Evolutionary conservation across 805 yeast genomes (phyloP).

Genomic region (Saturnispora zaruensis): DNA sequence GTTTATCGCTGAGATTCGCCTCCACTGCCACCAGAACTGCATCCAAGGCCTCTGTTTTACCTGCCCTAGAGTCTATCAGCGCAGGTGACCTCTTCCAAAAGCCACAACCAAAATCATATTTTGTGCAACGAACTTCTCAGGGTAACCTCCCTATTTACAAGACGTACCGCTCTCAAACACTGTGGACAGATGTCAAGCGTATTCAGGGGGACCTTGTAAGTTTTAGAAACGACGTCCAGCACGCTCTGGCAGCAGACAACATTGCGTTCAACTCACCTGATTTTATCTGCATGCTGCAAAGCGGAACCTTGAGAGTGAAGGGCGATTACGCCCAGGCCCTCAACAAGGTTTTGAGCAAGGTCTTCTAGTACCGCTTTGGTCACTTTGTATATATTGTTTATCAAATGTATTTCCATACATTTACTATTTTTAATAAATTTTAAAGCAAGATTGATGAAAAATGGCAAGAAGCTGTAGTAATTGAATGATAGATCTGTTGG

Average conservation of each 20-base stretch:
- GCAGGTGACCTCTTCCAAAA: conserved; percentile 22
- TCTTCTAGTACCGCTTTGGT: conserved; percentile 20
- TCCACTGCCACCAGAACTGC: conserved; percentile 10
- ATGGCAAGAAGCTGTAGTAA: no score
- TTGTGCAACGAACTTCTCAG: conserved; percentile 41
- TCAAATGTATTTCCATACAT: background rate
- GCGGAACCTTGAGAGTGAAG: conserved; percentile 44
- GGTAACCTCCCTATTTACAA: conserved; percentile 80
- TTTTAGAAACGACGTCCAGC: conserved; percentile 58
- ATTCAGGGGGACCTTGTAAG: conserved; percentile 60
- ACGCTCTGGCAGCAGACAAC: conserved; percentile 31
- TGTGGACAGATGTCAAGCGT: conserved; percentile 66
- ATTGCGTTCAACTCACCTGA: conserved; percentile 14
- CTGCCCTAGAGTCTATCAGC: conserved; percentile 20
- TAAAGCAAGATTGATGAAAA: background rate
- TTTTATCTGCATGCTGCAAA: conserved; percentile 41
- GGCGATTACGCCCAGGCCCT: conserved; percentile 37
- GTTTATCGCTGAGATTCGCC: conserved; percentile 3
- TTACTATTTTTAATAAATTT: background rate
- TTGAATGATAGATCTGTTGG: no score
- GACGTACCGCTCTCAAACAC: conserved; percentile 51
- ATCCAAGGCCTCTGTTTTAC: conserved; percentile 17
- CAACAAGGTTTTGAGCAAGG: conserved; percentile 26
- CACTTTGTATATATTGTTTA: background rate
- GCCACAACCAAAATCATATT: conserved; percentile 34